Evolutionary conservation across 495 filamentous ascomycete genomes (phyloP).

Genomic region (Penicillium verhagenii): DNA sequence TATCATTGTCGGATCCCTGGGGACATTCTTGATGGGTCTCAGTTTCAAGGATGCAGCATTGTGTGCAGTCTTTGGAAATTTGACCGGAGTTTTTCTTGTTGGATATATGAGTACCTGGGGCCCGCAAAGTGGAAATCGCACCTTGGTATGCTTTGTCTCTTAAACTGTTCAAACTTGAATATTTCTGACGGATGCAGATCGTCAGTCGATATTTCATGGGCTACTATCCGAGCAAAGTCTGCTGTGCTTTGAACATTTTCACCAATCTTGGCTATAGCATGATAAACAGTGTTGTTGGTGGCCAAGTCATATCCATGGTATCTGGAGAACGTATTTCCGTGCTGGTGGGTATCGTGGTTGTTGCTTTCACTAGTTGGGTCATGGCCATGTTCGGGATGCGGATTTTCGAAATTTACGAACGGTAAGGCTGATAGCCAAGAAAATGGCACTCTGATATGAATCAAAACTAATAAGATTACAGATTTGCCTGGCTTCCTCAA

Average conservation of each 20-base stretch:
- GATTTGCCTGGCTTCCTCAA: conserved; percentile 70
- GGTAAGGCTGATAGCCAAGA: no score
- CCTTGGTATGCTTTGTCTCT: conserved; percentile 47
- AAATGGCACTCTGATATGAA: no score
- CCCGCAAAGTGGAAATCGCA: conserved; percentile 67
- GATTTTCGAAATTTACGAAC: conserved; percentile 71
- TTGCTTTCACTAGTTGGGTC: conserved; percentile 57
- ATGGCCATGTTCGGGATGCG: conserved; percentile 74
- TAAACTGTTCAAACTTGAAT: not conserved
- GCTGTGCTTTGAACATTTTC: conserved; percentile 65
- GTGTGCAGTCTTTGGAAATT: conserved; percentile 60
- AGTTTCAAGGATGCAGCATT: conserved; percentile 66
- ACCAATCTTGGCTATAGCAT: conserved; percentile 69
- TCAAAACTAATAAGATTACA: no score
- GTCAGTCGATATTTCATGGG: conserved; percentile 74
- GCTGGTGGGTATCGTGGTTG: conserved; percentile 67
- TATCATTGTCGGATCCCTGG: conserved; percentile 66
- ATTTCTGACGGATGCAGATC: conserved; percentile 45
- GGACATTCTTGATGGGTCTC: conserved; percentile 60
- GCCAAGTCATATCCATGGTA: conserved; percentile 59
- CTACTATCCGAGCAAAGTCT: conserved; percentile 71
- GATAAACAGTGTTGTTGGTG: conserved; percentile 56
- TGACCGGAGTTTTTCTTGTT: conserved; percentile 58
- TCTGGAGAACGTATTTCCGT: conserved; percentile 58
- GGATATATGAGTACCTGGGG: conserved; percentile 77